These are phyloP conservation scores for Cadophora gregata DNA, from an alignment of 2,329 filamentous ascomycete species.

Conservation along the genomic window DNA sequence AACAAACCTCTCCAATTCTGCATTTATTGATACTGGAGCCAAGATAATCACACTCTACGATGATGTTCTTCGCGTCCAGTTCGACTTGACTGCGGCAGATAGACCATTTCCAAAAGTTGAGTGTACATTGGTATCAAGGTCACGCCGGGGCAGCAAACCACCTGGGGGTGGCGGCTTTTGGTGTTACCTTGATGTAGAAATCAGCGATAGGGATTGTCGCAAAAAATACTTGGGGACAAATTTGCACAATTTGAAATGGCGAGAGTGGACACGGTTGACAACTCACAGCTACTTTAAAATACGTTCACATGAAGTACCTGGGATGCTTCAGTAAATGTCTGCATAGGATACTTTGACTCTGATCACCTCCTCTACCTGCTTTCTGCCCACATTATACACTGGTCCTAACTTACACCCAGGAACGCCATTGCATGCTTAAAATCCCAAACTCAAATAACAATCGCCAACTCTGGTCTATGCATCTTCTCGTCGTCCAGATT, in stretches of 20 bases:
- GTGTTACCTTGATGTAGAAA: background rate
- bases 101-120: too few relatives aligned
- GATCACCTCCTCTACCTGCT: conserved; percentile 16
- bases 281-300: background rate
- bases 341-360: conserved; percentile 17
- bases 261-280: background rate
- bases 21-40: too few relatives aligned
- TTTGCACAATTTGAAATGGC: background rate
- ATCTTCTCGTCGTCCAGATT: conserved; percentile 81
- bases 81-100: too few relatives aligned
- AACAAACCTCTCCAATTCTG: too few relatives aligned
- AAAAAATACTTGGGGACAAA: too few relatives aligned
- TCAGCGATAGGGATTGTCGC: background rate
- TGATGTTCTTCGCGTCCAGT: too few relatives aligned
- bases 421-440: conserved; percentile 12
- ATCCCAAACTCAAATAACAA: conserved; percentile 67
- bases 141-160: too few relatives aligned
- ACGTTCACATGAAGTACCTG: background rate
- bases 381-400: conserved; percentile 16
- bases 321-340: conserved; percentile 16
- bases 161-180: background rate
- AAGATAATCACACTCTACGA: too few relatives aligned
- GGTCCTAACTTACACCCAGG: conserved; percentile 18
- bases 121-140: too few relatives aligned
- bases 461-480: conserved; percentile 80